Percentiles rank a stretch among this genome's conserved stretches.
Conservation (phyloP, 768 basidiomycete genomes). For the Leucocoprinus birnbaumii region DNA sequence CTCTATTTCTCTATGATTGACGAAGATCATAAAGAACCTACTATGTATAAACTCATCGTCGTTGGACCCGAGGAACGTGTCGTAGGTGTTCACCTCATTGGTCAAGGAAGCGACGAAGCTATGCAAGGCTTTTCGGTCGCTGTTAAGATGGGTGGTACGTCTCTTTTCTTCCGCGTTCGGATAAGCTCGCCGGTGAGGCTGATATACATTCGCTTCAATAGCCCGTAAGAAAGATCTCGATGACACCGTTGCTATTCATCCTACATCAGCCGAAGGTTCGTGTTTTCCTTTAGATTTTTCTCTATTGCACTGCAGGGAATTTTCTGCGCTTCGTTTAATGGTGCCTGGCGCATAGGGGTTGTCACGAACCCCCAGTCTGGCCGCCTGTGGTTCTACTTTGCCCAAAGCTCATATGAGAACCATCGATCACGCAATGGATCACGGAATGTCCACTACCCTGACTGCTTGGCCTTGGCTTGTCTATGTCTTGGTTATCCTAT, state of each 20-base stretch:
- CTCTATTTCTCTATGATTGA: constrained; percentile 92
- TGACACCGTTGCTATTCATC: constrained; percentile 90
- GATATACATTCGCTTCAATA: constrained; percentile 15
- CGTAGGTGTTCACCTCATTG: constrained; percentile 94
- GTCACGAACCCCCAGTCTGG: not conserved
- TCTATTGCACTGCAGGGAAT: too few species aligned
- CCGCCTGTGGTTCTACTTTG: too few species aligned
- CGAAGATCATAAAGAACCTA: constrained; percentile 92
- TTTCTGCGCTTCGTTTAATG: not conserved
- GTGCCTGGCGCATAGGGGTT: not conserved
- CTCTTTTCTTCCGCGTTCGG: not conserved
- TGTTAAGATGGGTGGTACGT: constrained; percentile 84
- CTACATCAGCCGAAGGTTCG: constrained; percentile 80
- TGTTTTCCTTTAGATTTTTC: constrained; percentile 6
- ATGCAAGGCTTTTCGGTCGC: constrained; percentile 98
- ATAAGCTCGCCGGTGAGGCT: not conserved
- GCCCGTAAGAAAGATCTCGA: constrained; percentile 83
- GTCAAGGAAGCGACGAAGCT: constrained; percentile 89
- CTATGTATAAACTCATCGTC: constrained; percentile 88
- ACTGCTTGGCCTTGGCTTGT: constrained; percentile 4
- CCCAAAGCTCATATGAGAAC: too few species aligned
- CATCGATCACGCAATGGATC: too few species aligned
- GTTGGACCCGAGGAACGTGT: constrained; percentile 90
- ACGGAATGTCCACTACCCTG: not conserved
- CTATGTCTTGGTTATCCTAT: too few species aligned